A percentile compares a stretch with the other conserved stretches of the same genome.
phyloP scores from a whole-genome alignment of 106 monocot genomes.

The Platanthera guangdongensis region DNA sequence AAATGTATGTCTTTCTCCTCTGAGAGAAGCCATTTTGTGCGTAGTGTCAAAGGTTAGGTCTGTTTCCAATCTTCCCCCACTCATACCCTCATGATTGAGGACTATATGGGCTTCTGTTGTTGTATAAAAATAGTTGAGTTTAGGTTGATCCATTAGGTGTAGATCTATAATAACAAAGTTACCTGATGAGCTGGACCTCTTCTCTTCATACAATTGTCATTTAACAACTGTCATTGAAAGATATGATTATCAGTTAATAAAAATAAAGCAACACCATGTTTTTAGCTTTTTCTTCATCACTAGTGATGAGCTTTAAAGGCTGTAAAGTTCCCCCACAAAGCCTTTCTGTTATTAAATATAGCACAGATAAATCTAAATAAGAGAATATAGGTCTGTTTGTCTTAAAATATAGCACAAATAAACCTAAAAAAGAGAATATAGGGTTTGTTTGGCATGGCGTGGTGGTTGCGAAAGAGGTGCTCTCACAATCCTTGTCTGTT shows the following conservation, averaged over 20 bases:
- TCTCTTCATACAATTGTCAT: constrained; percentile 5
- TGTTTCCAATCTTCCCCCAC: too few relatives aligned
- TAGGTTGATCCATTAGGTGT: too few relatives aligned
- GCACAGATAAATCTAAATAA: not conserved
- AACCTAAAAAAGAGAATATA: not conserved
- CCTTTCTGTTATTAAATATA: not conserved
- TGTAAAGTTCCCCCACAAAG: not conserved
- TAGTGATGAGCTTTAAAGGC: not conserved
- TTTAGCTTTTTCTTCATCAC: not conserved
- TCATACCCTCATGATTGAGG: too few relatives aligned
- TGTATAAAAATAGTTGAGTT: too few relatives aligned
- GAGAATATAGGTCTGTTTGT: not conserved
- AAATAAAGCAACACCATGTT: constrained; percentile 3
- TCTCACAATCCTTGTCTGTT: too few relatives aligned
- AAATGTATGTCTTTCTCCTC: too few relatives aligned
- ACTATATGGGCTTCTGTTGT: too few relatives aligned
- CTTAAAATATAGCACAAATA: not conserved
- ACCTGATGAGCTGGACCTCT: constrained; percentile 7
- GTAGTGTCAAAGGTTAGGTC: too few relatives aligned
- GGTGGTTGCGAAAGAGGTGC: too few relatives aligned
- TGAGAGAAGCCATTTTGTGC: too few relatives aligned
- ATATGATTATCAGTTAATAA: not conserved
- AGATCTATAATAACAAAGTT: not conserved
- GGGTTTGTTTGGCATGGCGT: not conserved
- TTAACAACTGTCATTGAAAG: constrained; percentile 3